These are phyloP conservation scores for Tylopilus vinaceipallidus DNA, from an alignment of 768 basidiomycete genomes.

Conservation along the genomic window DNA sequence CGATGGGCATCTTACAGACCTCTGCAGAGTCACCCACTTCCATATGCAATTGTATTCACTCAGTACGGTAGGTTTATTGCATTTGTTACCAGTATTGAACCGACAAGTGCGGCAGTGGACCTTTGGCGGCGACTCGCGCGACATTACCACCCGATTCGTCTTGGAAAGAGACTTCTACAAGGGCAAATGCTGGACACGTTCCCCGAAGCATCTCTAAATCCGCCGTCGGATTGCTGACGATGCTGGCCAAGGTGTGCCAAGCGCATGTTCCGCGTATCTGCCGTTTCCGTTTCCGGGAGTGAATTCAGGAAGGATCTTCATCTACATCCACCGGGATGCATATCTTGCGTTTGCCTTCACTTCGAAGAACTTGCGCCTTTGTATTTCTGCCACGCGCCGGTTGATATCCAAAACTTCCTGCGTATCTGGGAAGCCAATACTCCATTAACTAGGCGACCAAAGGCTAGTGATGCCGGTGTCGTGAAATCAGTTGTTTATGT, in stretches of 20 bases:
- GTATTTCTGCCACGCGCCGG: constrained; percentile 67
- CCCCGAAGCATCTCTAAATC: constrained; percentile 25
- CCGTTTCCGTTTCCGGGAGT: constrained; percentile 18
- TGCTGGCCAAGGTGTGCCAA: constrained; percentile 12
- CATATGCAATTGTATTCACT: constrained; percentile 50
- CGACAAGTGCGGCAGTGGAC: constrained; percentile 35
- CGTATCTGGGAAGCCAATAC: constrained; percentile 86
- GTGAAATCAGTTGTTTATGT: constrained; percentile 69
- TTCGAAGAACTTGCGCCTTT: constrained; percentile 55
- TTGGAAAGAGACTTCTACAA: constrained; percentile 46
- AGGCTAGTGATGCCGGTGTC: constrained; percentile 71
- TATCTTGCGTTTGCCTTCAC: constrained; percentile 60
- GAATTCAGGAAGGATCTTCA: not conserved
- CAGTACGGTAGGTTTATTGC: constrained; percentile 47
- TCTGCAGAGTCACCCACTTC: constrained; percentile 51
- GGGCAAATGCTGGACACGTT: constrained; percentile 53
- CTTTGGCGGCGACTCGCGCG: constrained; percentile 48
- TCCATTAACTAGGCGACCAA: constrained; percentile 85
- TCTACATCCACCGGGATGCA: constrained; percentile 21
- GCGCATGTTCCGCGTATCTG: constrained; percentile 28
- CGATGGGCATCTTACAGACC: not conserved
- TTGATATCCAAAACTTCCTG: constrained; percentile 82
- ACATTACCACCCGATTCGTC: constrained; percentile 59
- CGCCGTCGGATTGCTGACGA: constrained; percentile 3
- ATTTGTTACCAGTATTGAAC: not conserved